Conservation (phyloP, 2,329 filamentous ascomycete species). For the Albifimbria verrucaria region DNA sequence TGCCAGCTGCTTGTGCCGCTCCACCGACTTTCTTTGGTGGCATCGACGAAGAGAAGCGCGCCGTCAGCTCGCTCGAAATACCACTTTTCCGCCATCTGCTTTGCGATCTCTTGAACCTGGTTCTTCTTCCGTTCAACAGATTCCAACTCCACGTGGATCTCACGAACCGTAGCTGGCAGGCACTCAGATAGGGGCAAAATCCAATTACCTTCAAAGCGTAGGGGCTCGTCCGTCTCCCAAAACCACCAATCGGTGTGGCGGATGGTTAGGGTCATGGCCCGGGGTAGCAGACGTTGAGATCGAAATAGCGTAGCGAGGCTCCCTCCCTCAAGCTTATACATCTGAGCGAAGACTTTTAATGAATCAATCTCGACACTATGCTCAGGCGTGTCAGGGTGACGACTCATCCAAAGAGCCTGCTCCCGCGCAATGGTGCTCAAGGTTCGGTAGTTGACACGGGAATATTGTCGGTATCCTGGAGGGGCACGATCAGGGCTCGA, state of each 20-base stretch:
- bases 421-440: neutral
- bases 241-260: constrained; percentile 48
- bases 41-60: constrained; percentile 24
- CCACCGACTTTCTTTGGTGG: constrained; percentile 34
- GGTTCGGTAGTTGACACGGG: neutral
- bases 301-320: constrained; percentile 21
- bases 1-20: constrained; percentile 41
- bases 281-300: constrained; percentile 27
- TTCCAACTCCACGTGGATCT: constrained; percentile 45
- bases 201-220: constrained; percentile 35
- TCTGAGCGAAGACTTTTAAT: constrained; percentile 40
- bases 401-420: constrained; percentile 14
- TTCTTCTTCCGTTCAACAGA: constrained; percentile 40
- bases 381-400: neutral
- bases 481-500: constrained; percentile 27
- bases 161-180: constrained; percentile 30
- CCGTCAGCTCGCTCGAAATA: constrained; percentile 27
- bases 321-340: constrained; percentile 33
- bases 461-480: constrained; percentile 9
- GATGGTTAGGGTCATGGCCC: constrained; percentile 39
- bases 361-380: constrained; percentile 21
- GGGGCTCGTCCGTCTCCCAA: constrained; percentile 35
- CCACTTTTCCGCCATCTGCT: constrained; percentile 16
- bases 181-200: constrained; percentile 17
- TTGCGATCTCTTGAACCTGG: constrained; percentile 42